These are phyloP conservation scores for Phytophthora sansomeana DNA, from an alignment of 352 stramenopile genomes.

Conservation along the genomic window DNA sequence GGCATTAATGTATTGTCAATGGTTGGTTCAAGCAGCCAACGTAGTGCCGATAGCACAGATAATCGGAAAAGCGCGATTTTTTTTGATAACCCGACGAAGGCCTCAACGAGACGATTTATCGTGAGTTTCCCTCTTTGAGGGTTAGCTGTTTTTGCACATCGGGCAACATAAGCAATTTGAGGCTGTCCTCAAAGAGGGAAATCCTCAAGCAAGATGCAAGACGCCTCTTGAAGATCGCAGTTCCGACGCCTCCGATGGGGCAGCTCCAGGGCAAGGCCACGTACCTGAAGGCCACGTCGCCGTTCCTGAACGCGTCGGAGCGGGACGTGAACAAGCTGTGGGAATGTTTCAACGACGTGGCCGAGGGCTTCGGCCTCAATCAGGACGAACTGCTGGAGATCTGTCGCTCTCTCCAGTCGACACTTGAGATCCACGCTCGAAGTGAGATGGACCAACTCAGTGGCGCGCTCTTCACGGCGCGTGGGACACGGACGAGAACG, in stretches of 20 bases:
- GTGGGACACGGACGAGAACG: slow-evolving; percentile 92
- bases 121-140: no score
- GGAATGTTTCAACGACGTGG: slow-evolving; percentile 95
- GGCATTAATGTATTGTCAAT: no score
- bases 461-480: slow-evolving; percentile 68
- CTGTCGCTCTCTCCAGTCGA: slow-evolving; percentile 77
- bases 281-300: slow-evolving; percentile 60
- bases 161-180: no score
- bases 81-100: no score
- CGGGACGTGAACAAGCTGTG: slow-evolving; percentile 90
- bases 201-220: background rate
- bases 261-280: slow-evolving; percentile 80
- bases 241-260: slow-evolving; percentile 53
- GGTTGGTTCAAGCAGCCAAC: no score
- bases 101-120: no score
- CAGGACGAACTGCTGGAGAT: slow-evolving; percentile 92
- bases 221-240: slow-evolving; percentile 7
- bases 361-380: slow-evolving; percentile 94
- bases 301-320: slow-evolving; percentile 85
- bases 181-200: no score
- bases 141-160: no score
- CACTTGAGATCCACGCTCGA: slow-evolving; percentile 86
- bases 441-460: slow-evolving; percentile 89
- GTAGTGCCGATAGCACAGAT: no score
- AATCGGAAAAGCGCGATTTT: no score